phyloP scores from a whole-genome alignment of 352 stramenopile species.

The Pythium brachiatum region DNA sequence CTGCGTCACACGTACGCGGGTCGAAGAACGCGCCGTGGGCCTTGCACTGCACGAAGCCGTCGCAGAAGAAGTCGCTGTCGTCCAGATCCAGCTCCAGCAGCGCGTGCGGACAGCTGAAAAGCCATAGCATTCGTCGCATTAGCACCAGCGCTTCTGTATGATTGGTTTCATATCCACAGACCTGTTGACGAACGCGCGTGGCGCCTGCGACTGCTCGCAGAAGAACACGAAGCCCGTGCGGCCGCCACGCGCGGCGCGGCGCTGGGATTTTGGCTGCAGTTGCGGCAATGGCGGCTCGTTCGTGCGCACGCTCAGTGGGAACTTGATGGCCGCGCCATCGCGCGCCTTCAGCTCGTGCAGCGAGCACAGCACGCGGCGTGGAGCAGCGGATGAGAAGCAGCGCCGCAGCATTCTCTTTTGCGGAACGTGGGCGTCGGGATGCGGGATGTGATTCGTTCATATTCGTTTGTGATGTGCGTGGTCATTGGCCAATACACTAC shows the following conservation, averaged over 20 bases:
- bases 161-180: too few species aligned
- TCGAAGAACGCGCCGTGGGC: constrained; percentile 81
- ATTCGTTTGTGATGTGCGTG: neutral
- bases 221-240: constrained; percentile 69
- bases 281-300: neutral
- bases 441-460: neutral
- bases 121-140: too few species aligned
- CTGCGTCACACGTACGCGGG: constrained; percentile 29
- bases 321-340: constrained; percentile 55
- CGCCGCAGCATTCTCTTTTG: constrained; percentile 14
- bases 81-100: constrained; percentile 73
- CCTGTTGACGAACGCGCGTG: constrained; percentile 58
- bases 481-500: neutral
- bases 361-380: constrained; percentile 53
- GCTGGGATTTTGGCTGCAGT: constrained; percentile 4
- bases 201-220: constrained; percentile 36
- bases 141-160: too few species aligned
- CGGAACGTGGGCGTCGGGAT: neutral
- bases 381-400: constrained; percentile 14
- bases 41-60: constrained; percentile 82
- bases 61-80: constrained; percentile 78
- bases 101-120: constrained; percentile 57
- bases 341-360: constrained; percentile 42
- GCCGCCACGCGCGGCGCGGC: constrained; percentile 25
- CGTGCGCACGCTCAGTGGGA: constrained; percentile 29